Evolutionary conservation across 495 filamentous ascomycete genomes (phyloP).

Genomic region (Podospora pseudopauciseta): DNA sequence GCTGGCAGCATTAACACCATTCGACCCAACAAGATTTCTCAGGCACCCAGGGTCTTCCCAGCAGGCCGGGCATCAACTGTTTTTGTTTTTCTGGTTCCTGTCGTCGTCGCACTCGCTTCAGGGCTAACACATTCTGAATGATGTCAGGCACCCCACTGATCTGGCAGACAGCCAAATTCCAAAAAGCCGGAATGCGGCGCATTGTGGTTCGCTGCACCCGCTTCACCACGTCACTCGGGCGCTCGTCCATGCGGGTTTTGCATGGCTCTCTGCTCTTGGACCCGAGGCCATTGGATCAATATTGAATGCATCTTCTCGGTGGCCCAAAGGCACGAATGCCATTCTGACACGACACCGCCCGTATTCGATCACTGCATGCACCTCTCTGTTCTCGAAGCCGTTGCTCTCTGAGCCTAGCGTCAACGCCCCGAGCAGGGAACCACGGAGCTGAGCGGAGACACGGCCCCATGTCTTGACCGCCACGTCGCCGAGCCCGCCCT

Average conservation of each 20-base stretch:
- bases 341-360: slow-evolving; percentile 26
- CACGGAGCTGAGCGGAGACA: neutral
- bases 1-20: neutral
- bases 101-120: neutral
- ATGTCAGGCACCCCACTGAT: neutral
- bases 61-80: slow-evolving; percentile 15
- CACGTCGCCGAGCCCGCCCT: slow-evolving; percentile 20
- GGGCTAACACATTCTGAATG: neutral
- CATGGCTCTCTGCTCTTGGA: slow-evolving; percentile 16
- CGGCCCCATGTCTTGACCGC: slow-evolving; percentile 20
- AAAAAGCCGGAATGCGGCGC: slow-evolving; percentile 5
- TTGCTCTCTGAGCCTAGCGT: neutral
- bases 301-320: slow-evolving; percentile 18
- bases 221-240: slow-evolving; percentile 26
- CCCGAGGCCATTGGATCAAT: slow-evolving; percentile 14
- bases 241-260: slow-evolving; percentile 23
- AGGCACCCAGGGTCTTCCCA: neutral
- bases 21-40: neutral
- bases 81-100: neutral
- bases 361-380: slow-evolving; percentile 11
- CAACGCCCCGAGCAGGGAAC: neutral
- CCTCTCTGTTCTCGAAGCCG: neutral
- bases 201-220: neutral
- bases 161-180: slow-evolving; percentile 6
- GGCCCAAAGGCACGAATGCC: slow-evolving; percentile 25